Base-by-base conservation (phyloP, 2,329 filamentous ascomycete species). In the Aschersonia sp. region DNA sequence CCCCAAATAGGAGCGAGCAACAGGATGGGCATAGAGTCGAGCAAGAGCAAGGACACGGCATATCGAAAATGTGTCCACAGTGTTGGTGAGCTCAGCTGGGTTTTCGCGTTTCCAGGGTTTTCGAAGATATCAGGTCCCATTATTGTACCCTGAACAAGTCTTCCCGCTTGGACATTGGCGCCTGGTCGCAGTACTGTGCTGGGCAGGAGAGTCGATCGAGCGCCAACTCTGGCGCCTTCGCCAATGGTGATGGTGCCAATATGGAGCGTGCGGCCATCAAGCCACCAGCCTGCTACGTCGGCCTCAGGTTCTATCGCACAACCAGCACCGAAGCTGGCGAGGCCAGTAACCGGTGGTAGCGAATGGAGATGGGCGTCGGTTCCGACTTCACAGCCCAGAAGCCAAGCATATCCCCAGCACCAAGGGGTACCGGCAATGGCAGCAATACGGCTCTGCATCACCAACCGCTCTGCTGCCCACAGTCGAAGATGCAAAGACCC, bases 221-320 rank as follows among this genome's bases (percentile, higher is more conserved):
- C 48, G 7, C 54, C 54, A 22, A 55, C 51, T 14, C 48, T 41
- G 5, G 54, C 54, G 29, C 54, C 50, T 37, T 50, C 49, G 1
- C 54, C 51, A 6, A 55, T 47, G 8, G 48, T 48, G 30, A 54
- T 22, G 31, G 44, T 40, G 3, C 54, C 54, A 11, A 55, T 48
- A 32, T 53, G 54, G 32, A 55, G 43, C n/a, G 43, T 37, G 31
- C 54, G 52, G n/a, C 54, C 54, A 14, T 55, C 54, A 43, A 55
- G 48, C 54, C 54, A 55, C 52, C 52, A 55, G 5, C 54, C 54
- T 5, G 49, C 47, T 11, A 49, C 41, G 37, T 55, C 54, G n/a
- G 48, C 53, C 30, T 55, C 54, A 6, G 54, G 51, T 45, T 55
- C 54, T 1, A 55, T 32, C 5, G 51, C 50, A 11, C 52, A 53